phyloP scores from a whole-genome alignment of 75 land plant genomes.

The Gnetum montanum region DNA sequence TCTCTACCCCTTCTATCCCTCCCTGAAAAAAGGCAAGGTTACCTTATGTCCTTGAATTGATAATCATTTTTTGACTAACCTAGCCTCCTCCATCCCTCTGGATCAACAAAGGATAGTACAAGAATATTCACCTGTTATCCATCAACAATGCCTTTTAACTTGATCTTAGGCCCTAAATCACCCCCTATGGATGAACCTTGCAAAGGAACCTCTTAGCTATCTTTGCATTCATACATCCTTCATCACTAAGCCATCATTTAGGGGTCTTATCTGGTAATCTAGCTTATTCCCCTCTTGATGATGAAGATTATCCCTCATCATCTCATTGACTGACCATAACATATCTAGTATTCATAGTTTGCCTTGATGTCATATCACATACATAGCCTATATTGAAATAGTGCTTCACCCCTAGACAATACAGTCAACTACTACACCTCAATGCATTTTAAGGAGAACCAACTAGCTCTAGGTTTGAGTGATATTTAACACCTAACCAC shows the following conservation, averaged over 20 bases:
- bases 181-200: not conserved
- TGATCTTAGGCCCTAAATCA: not conserved
- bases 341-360: too few species aligned
- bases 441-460: constrained; percentile 1
- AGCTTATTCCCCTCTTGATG: not conserved
- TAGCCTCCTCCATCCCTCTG: not conserved
- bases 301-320: not conserved
- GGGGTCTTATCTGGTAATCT: not conserved
- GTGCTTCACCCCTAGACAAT: not conserved
- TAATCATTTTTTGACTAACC: not conserved
- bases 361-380: not conserved
- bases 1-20: not conserved
- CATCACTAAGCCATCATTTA: not conserved
- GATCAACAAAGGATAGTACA: not conserved
- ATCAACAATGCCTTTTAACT: not conserved
- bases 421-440: not conserved
- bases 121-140: not conserved
- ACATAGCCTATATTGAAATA: not conserved
- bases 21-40: not conserved
- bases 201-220: not conserved
- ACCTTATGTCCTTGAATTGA: not conserved
- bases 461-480: not conserved
- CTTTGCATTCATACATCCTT: not conserved
- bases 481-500: not conserved
- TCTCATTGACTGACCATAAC: not conserved